Evolutionary conservation across 495 filamentous ascomycete species (phyloP).

Genomic region (Penicillium tannophilum): DNA sequence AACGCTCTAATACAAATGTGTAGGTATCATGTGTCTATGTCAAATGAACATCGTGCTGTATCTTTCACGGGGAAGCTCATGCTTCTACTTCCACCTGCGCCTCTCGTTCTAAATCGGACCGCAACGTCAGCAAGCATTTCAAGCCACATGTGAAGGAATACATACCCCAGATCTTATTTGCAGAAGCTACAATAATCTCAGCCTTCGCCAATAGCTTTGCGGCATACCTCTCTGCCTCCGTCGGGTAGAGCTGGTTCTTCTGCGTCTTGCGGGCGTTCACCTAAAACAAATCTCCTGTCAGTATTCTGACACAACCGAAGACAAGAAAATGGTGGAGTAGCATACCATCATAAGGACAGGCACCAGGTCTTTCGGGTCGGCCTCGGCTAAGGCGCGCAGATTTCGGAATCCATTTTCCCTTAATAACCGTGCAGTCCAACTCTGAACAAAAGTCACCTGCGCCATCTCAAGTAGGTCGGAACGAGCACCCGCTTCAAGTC

Average conservation of each 20-base stretch:
- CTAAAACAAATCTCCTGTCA: constrained; percentile 16
- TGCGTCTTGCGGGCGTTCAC: constrained; percentile 56
- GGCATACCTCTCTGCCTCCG: constrained; percentile 63
- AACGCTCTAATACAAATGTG: background rate
- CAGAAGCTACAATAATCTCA: constrained; percentile 66
- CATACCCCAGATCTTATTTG: constrained; percentile 73
- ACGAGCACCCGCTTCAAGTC: constrained; percentile 72
- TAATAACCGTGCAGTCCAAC: constrained; percentile 72
- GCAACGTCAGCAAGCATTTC: constrained; percentile 7
- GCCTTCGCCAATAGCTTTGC: constrained; percentile 68
- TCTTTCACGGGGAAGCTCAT: constrained; percentile 13
- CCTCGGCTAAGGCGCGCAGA: constrained; percentile 66
- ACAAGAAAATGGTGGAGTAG: background rate
- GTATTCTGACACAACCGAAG: background rate
- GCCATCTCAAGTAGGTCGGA: constrained; percentile 74
- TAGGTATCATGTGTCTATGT: background rate
- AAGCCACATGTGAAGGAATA: background rate
- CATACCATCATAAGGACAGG: constrained; percentile 69
- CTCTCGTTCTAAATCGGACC: constrained; percentile 37
- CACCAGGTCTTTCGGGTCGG: constrained; percentile 65
- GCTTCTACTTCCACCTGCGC: constrained; percentile 49
- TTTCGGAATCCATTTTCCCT: constrained; percentile 77
- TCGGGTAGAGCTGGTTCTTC: constrained; percentile 57
- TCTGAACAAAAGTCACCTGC: constrained; percentile 77
- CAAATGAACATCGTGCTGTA: background rate